phyloP scores from a whole-genome alignment of 2,329 filamentous ascomycete genomes.

The Rhexocercosporidium sp. region DNA sequence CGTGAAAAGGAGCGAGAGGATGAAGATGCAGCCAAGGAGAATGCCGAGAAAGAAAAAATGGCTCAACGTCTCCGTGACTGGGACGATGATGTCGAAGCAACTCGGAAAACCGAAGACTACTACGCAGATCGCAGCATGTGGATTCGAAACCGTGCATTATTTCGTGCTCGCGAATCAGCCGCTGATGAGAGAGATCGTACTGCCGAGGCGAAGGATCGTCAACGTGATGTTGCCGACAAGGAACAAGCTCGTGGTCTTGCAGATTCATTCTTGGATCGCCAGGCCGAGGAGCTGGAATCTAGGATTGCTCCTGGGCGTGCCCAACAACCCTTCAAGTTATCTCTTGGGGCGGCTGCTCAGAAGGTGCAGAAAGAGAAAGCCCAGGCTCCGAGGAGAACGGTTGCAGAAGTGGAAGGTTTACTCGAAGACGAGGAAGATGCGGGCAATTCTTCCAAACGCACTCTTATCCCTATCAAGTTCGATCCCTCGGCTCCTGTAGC shows the following conservation, averaged over 20 bases:
- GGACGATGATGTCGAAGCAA: conserved; percentile 86
- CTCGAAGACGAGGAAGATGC: conserved; percentile 92
- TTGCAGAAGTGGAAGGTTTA: conserved; percentile 92
- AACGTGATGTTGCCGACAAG: conserved; percentile 70
- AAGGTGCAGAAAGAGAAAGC: conserved; percentile 63
- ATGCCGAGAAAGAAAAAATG: conserved; percentile 69
- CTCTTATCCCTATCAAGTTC: conserved; percentile 82
- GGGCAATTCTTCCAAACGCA: conserved; percentile 71
- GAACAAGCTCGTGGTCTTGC: conserved; percentile 85
- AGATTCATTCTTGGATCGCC: conserved; percentile 86
- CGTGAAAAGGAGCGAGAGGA: conserved; percentile 82
- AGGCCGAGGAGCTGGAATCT: conserved; percentile 76
- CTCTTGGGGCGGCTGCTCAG: conserved; percentile 86
- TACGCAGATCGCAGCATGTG: conserved; percentile 86
- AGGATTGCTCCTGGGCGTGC: conserved; percentile 46
- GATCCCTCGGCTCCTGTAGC: conserved; percentile 68
- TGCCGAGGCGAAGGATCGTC: conserved; percentile 76
- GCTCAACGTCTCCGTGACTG: conserved; percentile 78
- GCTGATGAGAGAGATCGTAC: conserved; percentile 84
- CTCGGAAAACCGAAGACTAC: conserved; percentile 76
- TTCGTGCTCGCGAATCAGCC: conserved; percentile 74
- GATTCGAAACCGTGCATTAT: conserved; percentile 78
- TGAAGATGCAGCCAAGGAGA: conserved; percentile 70
- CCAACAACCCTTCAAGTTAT: conserved; percentile 88
- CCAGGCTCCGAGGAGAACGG: conserved; percentile 71